phyloP scores from a whole-genome alignment of 2,329 filamentous ascomycete species.

The Botryotinia narcissicola region DNA sequence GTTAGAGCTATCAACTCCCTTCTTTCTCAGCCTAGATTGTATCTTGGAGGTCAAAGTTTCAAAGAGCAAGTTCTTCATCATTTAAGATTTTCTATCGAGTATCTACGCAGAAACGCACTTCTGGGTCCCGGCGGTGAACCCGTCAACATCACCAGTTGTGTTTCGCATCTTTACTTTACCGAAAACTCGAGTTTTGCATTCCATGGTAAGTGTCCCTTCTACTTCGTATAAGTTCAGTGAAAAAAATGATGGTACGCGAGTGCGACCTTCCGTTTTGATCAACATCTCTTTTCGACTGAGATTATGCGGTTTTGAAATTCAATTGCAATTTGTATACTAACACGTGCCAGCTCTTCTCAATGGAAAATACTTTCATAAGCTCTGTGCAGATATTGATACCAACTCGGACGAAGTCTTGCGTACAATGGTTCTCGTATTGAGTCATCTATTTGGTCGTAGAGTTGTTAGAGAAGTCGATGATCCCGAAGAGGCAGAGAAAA shows the following conservation, averaged over 20 bases:
- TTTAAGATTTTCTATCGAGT: slow-evolving; percentile 77
- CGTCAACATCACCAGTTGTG: slow-evolving; percentile 68
- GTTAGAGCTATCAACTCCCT: slow-evolving; percentile 62
- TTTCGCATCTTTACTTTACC: slow-evolving; percentile 73
- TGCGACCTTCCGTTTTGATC: not conserved
- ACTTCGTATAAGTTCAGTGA: not conserved
- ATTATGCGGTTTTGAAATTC: not conserved
- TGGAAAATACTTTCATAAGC: slow-evolving; percentile 64
- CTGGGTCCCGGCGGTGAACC: slow-evolving; percentile 60
- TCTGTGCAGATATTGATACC: slow-evolving; percentile 57
- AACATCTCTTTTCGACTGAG: not conserved
- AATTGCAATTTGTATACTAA: slow-evolving; percentile 19
- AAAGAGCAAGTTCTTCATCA: slow-evolving; percentile 72
- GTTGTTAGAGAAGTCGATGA: slow-evolving; percentile 50
- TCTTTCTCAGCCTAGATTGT: slow-evolving; percentile 67
- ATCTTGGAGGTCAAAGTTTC: slow-evolving; percentile 65
- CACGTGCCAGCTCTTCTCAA: slow-evolving; percentile 55
- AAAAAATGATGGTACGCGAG: not conserved
- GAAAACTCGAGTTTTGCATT: slow-evolving; percentile 76
- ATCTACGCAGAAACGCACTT: slow-evolving; percentile 66
- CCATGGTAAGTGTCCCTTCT: slow-evolving; percentile 47
- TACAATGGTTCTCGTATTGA: slow-evolving; percentile 66
- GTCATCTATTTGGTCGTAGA: slow-evolving; percentile 66
- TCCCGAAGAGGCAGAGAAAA: slow-evolving; percentile 47
- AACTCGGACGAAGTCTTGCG: slow-evolving; percentile 50